A percentile compares a stretch with the other conserved stretches of the same genome.
Conservation (phyloP, 441 rosid species). For the Brassica balearica region DNA sequence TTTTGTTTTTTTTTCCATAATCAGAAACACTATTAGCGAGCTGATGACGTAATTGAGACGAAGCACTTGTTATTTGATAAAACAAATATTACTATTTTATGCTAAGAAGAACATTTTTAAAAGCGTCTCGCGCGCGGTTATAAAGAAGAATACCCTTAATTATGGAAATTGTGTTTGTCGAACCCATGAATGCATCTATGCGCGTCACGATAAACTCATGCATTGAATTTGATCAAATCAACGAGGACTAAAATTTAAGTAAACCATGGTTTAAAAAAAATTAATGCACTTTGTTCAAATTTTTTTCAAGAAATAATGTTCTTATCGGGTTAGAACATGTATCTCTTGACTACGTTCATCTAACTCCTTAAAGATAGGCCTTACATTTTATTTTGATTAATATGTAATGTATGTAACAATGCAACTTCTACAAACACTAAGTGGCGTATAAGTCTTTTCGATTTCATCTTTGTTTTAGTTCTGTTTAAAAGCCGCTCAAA, state of each 20-base stretch:
- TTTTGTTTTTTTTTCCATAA: background rate
- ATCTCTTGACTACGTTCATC: slow-evolving; percentile 53
- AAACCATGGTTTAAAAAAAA: background rate
- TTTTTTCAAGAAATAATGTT: slow-evolving; percentile 19
- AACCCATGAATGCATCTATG: slow-evolving; percentile 46
- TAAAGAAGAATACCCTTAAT: background rate
- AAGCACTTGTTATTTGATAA: slow-evolving; percentile 1
- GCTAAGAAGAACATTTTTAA: background rate
- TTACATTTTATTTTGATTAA: no score
- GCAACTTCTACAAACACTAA: no score
- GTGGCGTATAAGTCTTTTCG: no score
- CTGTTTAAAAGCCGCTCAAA: no score
- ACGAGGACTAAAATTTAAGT: background rate
- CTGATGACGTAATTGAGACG: slow-evolving; percentile 30
- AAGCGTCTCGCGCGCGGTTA: slow-evolving; percentile 35
- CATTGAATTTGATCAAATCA: slow-evolving; percentile 52
- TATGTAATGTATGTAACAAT: no score
- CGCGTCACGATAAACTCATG: slow-evolving; percentile 58
- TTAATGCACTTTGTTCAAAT: background rate
- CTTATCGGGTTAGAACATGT: slow-evolving; percentile 37
- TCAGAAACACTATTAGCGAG: slow-evolving; percentile 15
- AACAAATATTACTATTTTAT: background rate
- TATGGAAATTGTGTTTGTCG: slow-evolving; percentile 30
- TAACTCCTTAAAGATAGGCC: slow-evolving; percentile 6
- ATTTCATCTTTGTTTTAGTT: no score